These are phyloP conservation scores for Maudiozyma bulderi DNA, from an alignment of 805 yeast genomes.

Conservation along the genomic window DNA sequence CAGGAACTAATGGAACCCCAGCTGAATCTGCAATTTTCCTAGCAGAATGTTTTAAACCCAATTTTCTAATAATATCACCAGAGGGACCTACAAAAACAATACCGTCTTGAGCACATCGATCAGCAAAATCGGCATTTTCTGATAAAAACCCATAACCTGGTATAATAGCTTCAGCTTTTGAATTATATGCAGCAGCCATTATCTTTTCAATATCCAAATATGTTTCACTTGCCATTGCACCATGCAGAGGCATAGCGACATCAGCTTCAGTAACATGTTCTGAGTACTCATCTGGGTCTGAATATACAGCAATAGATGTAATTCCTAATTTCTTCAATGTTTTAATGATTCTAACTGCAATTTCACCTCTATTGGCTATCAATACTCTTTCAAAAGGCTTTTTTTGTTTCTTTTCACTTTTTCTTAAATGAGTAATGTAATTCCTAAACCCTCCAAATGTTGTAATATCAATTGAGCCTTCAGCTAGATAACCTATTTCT, in stretches of 20 bases:
- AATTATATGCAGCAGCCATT: constrained; percentile 69
- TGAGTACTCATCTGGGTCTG: constrained; percentile 83
- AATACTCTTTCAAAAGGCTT: constrained; percentile 77
- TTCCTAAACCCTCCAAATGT: constrained; percentile 79
- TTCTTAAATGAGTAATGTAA: constrained; percentile 31
- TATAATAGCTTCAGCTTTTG: constrained; percentile 88
- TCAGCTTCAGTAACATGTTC: constrained; percentile 82
- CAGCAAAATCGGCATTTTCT: constrained; percentile 94
- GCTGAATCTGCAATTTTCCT: constrained; percentile 86
- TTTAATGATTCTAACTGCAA: constrained; percentile 87
- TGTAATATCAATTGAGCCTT: constrained; percentile 77
- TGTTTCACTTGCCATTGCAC: constrained; percentile 82
- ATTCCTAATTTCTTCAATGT: constrained; percentile 77
- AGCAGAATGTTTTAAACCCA: constrained; percentile 94
- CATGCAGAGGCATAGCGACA: constrained; percentile 67
- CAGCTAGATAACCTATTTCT: constrained; percentile 66
- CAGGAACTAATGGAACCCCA: constrained; percentile 96
- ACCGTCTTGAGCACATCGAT: constrained; percentile 72
- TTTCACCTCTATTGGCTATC: constrained; percentile 96
- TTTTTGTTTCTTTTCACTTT: constrained; percentile 23
- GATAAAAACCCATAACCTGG: constrained; percentile 97
- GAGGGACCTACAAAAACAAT: constrained; percentile 94
- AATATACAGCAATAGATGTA: constrained; percentile 76
- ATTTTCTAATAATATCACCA: constrained; percentile 81
- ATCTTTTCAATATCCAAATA: constrained; percentile 81